Conservation (phyloP, 2,329 filamentous ascomycete species). For the Xylariomycetidae sp. region DNA sequence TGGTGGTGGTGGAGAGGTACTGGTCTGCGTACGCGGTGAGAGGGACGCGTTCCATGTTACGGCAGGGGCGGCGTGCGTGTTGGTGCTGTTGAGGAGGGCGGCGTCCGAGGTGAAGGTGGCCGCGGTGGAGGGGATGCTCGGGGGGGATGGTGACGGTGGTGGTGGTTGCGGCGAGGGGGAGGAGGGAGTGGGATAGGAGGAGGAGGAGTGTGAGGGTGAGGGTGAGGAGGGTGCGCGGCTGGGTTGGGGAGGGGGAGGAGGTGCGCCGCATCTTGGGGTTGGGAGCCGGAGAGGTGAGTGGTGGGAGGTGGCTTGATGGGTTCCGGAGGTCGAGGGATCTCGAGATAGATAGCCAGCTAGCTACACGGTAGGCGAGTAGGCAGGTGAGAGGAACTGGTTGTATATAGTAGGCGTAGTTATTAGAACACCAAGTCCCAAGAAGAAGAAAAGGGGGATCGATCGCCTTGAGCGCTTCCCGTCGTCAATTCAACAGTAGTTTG, state of each 20-base stretch:
- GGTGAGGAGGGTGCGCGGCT: neutral
- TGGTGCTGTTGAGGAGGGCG: constrained; percentile 60
- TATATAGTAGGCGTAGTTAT: too few species aligned
- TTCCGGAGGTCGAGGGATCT: neutral
- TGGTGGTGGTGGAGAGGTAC: constrained; percentile 41
- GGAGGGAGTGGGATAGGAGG: constrained; percentile 5
- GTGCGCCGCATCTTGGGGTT: too few species aligned
- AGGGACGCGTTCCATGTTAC: constrained; percentile 61
- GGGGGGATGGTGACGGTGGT: constrained; percentile 12
- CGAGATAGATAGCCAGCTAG: neutral
- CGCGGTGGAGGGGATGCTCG: constrained; percentile 17
- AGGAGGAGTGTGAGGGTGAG: constrained; percentile 5
- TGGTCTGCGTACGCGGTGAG: constrained; percentile 46
- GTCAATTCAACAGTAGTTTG: too few species aligned
- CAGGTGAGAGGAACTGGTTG: neutral
- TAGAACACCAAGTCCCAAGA: too few species aligned
- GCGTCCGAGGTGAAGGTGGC: constrained; percentile 40
- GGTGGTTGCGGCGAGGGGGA: constrained; percentile 1
- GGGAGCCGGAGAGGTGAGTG: neutral
- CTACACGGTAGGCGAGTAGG: neutral
- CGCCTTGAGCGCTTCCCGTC: too few species aligned
- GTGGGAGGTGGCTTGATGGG: neutral
- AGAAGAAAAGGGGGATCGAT: too few species aligned
- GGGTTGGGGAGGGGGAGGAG: too few species aligned
- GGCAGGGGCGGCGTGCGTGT: constrained; percentile 50